Percentiles rank a stretch among this genome's conserved stretches.
Evolutionary conservation across 805 yeast genomes (phyloP).

Genomic region (Candida saitoana): DNA sequence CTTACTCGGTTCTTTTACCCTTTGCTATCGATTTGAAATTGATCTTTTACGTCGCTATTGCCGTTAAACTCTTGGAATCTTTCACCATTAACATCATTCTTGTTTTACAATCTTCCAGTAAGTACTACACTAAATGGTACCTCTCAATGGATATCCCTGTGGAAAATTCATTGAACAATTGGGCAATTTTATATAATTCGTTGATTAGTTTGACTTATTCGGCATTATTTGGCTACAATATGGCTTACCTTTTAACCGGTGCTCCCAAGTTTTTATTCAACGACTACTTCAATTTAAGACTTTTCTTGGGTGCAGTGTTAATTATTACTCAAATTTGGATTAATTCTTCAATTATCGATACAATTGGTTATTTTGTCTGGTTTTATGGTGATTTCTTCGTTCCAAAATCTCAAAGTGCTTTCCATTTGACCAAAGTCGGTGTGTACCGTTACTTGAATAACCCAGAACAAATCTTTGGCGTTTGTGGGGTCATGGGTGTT

Average conservation of each 20-base stretch:
- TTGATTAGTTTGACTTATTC: constrained; percentile 52
- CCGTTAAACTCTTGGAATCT: constrained; percentile 49
- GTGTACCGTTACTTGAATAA: constrained; percentile 77
- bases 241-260: constrained; percentile 21
- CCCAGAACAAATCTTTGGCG: constrained; percentile 76
- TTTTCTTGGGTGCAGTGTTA: constrained; percentile 56
- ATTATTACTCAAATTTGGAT: constrained; percentile 65
- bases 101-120: constrained; percentile 53
- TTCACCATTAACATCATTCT: constrained; percentile 48
- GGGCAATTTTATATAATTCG: constrained; percentile 62
- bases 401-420: constrained; percentile 40
- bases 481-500: constrained; percentile 77
- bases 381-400: constrained; percentile 82
- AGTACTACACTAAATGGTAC: constrained; percentile 61
- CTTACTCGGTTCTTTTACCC: constrained; percentile 43
- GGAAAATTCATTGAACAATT: constrained; percentile 63
- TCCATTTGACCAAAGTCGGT: constrained; percentile 66
- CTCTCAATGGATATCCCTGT: constrained; percentile 62
- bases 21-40: constrained; percentile 17
- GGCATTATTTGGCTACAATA: constrained; percentile 43
- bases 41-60: constrained; percentile 38
- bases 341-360: constrained; percentile 59
- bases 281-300: constrained; percentile 46
- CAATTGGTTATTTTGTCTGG: constrained; percentile 86
- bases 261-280: constrained; percentile 16